A percentile compares a stretch with the other conserved stretches of the same genome.
Conservation (phyloP, 2,329 filamentous ascomycete species). For the Claviceps fusiformis region DNA sequence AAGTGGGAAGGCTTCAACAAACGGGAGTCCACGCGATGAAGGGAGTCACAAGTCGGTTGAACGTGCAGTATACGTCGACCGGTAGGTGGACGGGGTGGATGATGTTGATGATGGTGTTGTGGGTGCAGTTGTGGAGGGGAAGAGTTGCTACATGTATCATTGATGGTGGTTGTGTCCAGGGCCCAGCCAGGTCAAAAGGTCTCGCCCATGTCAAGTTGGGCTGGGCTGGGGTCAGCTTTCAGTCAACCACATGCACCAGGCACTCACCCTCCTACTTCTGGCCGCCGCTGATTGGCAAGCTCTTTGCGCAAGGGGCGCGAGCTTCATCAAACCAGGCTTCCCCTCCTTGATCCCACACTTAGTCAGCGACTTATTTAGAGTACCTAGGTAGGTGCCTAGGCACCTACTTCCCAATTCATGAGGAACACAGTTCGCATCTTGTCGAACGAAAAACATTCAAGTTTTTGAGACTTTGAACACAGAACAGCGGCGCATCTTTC, state of each 20-base stretch:
- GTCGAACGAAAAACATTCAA: too few relatives aligned
- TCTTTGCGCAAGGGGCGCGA: neutral
- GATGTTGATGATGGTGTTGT: constrained; percentile 1
- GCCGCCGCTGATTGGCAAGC: neutral
- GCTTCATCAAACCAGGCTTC: neutral
- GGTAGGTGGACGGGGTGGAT: neutral
- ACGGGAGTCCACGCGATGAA: neutral
- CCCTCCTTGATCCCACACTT: too few relatives aligned
- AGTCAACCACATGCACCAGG: too few relatives aligned
- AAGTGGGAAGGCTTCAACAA: neutral
- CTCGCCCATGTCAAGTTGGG: too few relatives aligned
- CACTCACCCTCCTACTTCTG: too few relatives aligned
- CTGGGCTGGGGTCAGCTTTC: neutral
- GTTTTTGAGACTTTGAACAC: neutral
- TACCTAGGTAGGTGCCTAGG: too few relatives aligned
- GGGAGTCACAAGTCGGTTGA: neutral
- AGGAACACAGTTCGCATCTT: too few relatives aligned
- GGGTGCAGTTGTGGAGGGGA: constrained; percentile 5
- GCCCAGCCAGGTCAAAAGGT: neutral
- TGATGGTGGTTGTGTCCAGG: neutral
- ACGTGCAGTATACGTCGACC: constrained; percentile 1
- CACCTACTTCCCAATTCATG: too few relatives aligned
- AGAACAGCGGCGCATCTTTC: neutral
- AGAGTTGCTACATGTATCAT: constrained; percentile 1
- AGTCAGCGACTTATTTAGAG: too few relatives aligned